A percentile compares a stretch with the other conserved stretches of the same genome.
These are phyloP conservation scores for Boletus eberwhitei DNA, from an alignment of 768 basidiomycete genomes.

Conservation along the genomic window DNA sequence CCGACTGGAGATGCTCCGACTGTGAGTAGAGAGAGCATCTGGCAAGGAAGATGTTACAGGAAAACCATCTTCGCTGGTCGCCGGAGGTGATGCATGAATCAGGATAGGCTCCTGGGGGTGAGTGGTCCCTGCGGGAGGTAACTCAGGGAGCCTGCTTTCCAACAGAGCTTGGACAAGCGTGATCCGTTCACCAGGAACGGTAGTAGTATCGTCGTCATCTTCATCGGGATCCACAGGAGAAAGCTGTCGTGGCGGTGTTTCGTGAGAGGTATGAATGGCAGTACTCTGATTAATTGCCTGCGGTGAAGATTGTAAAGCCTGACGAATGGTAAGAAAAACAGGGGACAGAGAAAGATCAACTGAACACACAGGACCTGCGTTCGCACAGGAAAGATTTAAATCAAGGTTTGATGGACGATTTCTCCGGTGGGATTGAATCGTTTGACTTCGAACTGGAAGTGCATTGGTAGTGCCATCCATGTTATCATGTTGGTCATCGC, in stretches of 20 bases:
- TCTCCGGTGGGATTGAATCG: slow-evolving; percentile 39
- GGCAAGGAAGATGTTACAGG: slow-evolving; percentile 46
- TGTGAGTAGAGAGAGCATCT: slow-evolving; percentile 37
- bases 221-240: slow-evolving; percentile 48
- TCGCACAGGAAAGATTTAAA: slow-evolving; percentile 43
- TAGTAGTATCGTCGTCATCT: slow-evolving; percentile 47
- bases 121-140: slow-evolving; percentile 67
- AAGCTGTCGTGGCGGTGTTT: slow-evolving; percentile 35
- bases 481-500: slow-evolving; percentile 21
- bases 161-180: slow-evolving; percentile 70
- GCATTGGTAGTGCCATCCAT: slow-evolving; percentile 14
- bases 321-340: slow-evolving; percentile 61
- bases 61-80: slow-evolving; percentile 40
- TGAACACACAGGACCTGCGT: slow-evolving; percentile 33
- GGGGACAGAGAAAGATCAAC: slow-evolving; percentile 58
- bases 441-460: slow-evolving; percentile 30
- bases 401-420: slow-evolving; percentile 69
- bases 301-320: slow-evolving; percentile 55
- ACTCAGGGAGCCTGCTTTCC: slow-evolving; percentile 74
- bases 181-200: slow-evolving; percentile 53
- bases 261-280: slow-evolving; percentile 16
- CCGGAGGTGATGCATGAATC: slow-evolving; percentile 43
- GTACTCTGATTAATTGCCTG: slow-evolving; percentile 23
- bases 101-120: slow-evolving; percentile 69
- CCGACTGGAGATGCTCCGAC: slow-evolving; percentile 30